Percentiles rank a stretch among this genome's conserved stretches.
These are phyloP conservation scores for Lomentospora prolificans DNA, from an alignment of 2,329 filamentous ascomycete species.

Conservation along the genomic window DNA sequence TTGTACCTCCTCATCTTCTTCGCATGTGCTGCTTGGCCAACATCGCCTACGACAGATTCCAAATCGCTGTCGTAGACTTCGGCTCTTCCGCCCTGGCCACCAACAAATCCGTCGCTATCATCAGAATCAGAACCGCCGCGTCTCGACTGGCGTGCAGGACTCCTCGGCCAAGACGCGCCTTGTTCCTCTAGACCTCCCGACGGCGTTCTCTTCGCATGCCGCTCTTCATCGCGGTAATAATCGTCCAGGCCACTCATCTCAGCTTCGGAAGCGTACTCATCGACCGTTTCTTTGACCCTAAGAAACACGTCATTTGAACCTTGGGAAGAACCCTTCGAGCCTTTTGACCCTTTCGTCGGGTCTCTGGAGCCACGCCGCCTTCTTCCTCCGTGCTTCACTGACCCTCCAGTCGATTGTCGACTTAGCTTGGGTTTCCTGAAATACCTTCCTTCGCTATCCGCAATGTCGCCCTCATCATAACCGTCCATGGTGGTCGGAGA, in stretches of 20 bases:
- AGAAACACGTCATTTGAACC: background rate
- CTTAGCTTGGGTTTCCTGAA: background rate
- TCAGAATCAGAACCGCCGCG: background rate
- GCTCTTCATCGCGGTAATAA: background rate
- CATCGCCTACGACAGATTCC: background rate
- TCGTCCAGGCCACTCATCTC: background rate
- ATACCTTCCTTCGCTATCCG: background rate
- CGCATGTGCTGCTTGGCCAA: background rate
- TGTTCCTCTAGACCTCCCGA: background rate
- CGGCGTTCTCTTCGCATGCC: background rate
- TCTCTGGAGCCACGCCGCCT: background rate
- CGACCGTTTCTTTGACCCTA: background rate
- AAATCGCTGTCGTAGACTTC: slow-evolving; percentile 1
- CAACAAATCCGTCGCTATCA: background rate
- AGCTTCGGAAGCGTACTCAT: background rate
- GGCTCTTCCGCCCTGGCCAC: background rate
- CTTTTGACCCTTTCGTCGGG: background rate
- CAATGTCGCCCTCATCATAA: background rate
- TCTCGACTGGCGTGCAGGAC: background rate
- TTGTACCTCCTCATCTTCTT: slow-evolving; percentile 2
- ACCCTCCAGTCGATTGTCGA: background rate
- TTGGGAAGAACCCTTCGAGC: background rate
- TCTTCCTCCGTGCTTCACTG: background rate
- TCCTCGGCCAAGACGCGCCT: background rate
- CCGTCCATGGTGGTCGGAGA: background rate